A percentile compares a stretch with the other conserved stretches of the same genome.
phyloP scores from a whole-genome alignment of 148 eudicot species.

The Fallopia convolvulus region DNA sequence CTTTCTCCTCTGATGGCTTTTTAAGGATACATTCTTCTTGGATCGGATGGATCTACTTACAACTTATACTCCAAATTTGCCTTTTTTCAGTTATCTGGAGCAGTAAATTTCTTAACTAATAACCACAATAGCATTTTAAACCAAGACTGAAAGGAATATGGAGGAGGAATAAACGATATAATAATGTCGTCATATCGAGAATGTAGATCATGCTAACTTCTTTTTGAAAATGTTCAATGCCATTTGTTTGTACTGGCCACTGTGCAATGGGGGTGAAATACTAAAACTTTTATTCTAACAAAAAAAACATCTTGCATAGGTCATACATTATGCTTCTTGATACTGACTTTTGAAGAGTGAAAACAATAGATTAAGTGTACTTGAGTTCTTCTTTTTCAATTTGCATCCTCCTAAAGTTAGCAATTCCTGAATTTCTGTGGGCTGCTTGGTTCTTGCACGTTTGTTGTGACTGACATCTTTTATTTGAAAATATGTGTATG shows the following conservation, averaged over 20 bases:
- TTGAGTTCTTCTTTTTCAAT: not conserved
- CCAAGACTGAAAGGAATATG: not conserved
- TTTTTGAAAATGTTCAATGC: not conserved
- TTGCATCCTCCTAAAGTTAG: no score
- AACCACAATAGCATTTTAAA: not conserved
- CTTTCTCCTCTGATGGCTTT: slow-evolving; percentile 1
- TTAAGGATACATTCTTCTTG: not conserved
- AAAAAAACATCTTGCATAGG: not conserved
- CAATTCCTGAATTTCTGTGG: not conserved
- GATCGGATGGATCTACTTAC: not conserved
- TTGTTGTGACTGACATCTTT: not conserved
- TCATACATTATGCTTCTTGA: not conserved
- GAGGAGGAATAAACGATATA: not conserved
- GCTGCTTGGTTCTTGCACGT: not conserved
- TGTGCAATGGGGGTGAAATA: not conserved
- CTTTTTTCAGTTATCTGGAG: slow-evolving; percentile 2
- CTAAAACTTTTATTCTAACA: not conserved
- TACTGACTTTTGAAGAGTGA: not conserved
- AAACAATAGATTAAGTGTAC: not conserved
- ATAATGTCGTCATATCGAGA: not conserved
- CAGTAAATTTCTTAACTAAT: not conserved
- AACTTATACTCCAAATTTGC: not conserved
- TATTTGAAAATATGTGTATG: not conserved
- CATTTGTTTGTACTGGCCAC: not conserved
- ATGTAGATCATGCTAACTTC: not conserved